Conservation (phyloP, 2,329 filamentous ascomycete species). For the Monilinia fructicola region DNA sequence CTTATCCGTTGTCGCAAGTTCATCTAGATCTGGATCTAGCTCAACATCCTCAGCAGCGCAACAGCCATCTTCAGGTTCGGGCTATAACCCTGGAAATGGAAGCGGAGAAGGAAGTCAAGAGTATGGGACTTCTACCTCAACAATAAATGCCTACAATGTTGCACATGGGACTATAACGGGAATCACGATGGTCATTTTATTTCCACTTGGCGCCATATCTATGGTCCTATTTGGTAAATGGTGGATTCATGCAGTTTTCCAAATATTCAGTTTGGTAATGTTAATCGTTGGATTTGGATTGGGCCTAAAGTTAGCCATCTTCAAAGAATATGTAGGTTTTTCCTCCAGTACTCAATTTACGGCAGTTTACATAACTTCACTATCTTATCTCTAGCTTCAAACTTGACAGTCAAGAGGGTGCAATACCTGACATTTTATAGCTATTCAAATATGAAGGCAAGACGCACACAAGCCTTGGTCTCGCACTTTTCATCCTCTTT, state of each 20-base stretch:
- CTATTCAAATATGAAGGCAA: conserved; percentile 43
- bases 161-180: conserved; percentile 62
- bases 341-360: conserved; percentile 28
- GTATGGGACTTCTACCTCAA: background rate
- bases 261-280: conserved; percentile 52
- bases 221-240: conserved; percentile 57
- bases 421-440: conserved; percentile 42
- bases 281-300: conserved; percentile 64
- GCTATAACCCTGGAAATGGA: background rate
- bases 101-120: conserved; percentile 3
- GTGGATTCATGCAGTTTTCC: conserved; percentile 55
- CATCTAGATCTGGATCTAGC: conserved; percentile 17
- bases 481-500: conserved; percentile 54
- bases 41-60: conserved; percentile 17
- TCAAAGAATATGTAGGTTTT: conserved; percentile 45
- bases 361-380: background rate
- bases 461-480: conserved; percentile 57
- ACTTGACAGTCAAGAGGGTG: background rate
- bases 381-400: background rate
- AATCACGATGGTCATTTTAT: conserved; percentile 56
- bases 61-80: conserved; percentile 8
- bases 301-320: conserved; percentile 51
- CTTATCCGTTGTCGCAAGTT: conserved; percentile 19
- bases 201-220: conserved; percentile 58
- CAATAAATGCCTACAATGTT: conserved; percentile 30